These are phyloP conservation scores for Sporothrix mexicana DNA, from an alignment of 2,329 filamentous ascomycete species.

Conservation along the genomic window DNA sequence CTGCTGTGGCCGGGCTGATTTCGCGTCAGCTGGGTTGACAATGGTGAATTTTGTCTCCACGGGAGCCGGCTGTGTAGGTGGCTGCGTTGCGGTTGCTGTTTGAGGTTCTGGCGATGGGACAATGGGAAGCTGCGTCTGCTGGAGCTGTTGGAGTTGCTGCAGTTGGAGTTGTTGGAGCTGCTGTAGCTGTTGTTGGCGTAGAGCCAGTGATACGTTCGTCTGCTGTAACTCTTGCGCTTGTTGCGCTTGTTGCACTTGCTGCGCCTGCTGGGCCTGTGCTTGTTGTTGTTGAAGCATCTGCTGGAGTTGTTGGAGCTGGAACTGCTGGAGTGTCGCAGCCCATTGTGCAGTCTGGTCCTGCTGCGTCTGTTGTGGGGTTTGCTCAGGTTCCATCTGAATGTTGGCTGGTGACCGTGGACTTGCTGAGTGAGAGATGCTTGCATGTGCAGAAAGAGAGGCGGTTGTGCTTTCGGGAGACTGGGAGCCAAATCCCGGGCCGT, in stretches of 20 bases:
- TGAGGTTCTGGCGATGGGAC: neutral
- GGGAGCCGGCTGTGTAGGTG: neutral
- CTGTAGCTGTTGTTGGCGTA: slow-evolving; percentile 12
- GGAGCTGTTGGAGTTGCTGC: neutral
- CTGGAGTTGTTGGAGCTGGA: slow-evolving; percentile 32
- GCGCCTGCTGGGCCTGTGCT: slow-evolving; percentile 13
- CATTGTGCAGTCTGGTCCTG: slow-evolving; percentile 36
- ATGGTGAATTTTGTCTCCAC: neutral
- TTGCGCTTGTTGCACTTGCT: slow-evolving; percentile 8
- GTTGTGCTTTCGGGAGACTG: slow-evolving; percentile 44
- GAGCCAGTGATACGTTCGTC: neutral
- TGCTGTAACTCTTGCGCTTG: slow-evolving; percentile 22
- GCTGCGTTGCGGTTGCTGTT: neutral
- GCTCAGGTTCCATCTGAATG: slow-evolving; percentile 40
- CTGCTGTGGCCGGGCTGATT: slow-evolving; percentile 26
- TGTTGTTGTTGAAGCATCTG: slow-evolving; percentile 29
- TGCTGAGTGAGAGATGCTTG: slow-evolving; percentile 40
- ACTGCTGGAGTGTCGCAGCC: slow-evolving; percentile 18
- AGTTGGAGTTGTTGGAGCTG: slow-evolving; percentile 5
- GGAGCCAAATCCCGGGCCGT: slow-evolving; percentile 46
- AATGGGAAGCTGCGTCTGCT: neutral
- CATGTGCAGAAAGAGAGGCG: slow-evolving; percentile 32
- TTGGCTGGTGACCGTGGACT: slow-evolving; percentile 43
- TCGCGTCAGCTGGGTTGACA: neutral
- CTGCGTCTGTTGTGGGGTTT: slow-evolving; percentile 33